Conservation (phyloP, 306 rosid genomes). For the Castanea sativa region DNA sequence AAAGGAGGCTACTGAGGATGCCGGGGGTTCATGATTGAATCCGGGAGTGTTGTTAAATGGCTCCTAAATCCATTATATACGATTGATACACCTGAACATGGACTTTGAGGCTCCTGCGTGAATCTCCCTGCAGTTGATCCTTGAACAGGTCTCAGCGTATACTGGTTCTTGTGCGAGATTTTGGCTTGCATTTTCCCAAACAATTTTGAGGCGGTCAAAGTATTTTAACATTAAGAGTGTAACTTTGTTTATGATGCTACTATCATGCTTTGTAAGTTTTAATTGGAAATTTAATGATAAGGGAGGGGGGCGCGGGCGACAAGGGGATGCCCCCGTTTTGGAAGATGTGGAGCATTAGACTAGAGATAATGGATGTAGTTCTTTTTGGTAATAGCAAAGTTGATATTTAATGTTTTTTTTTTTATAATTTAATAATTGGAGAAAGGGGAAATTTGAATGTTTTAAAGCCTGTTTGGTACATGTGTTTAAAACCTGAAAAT, state of each 20-base stretch:
- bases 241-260: not conserved
- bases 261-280: not conserved
- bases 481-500: no score
- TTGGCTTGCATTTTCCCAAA: not conserved
- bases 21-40: conserved; percentile 37
- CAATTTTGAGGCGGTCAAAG: not conserved
- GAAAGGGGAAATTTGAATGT: no score
- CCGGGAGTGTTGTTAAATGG: not conserved
- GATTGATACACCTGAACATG: not conserved
- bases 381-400: not conserved
- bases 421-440: no score
- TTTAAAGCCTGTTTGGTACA: no score
- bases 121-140: not conserved
- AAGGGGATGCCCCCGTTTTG: not conserved
- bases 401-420: no score
- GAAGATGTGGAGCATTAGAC: not conserved
- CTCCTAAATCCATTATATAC: not conserved
- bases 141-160: not conserved
- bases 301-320: no score
- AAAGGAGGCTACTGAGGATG: conserved; percentile 65
- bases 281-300: no score
- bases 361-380: not conserved
- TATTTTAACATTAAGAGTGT: not conserved
- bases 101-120: conserved; percentile 14
- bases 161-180: not conserved